These are phyloP conservation scores for Parasitella parasitica DNA, from an alignment of 371 early-diverging fungal species.

Conservation along the genomic window DNA sequence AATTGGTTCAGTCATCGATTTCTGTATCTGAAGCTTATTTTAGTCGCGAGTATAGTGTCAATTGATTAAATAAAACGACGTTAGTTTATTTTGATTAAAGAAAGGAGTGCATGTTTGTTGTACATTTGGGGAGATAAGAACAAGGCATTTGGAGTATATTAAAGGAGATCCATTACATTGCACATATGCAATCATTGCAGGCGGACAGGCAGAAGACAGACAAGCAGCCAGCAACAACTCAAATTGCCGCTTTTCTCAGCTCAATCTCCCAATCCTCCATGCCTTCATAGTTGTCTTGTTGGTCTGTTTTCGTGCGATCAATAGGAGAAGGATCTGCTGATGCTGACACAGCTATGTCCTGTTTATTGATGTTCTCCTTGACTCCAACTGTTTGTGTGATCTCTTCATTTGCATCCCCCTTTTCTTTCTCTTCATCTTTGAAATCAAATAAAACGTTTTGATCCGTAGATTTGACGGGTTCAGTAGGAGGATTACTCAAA, in stretches of 20 bases:
- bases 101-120: not conserved
- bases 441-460: slow-evolving; percentile 36
- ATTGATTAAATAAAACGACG: slow-evolving; percentile 7
- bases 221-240: too few relatives aligned
- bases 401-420: not conserved
- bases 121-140: not conserved
- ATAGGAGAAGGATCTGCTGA: not conserved
- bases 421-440: slow-evolving; percentile 19
- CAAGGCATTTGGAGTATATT: not conserved
- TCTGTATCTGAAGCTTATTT: slow-evolving; percentile 26
- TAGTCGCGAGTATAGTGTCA: slow-evolving; percentile 19
- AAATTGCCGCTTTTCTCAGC: slow-evolving; percentile 31
- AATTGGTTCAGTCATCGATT: slow-evolving; percentile 9
- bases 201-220: too few relatives aligned
- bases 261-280: slow-evolving; percentile 52
- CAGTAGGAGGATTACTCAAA: slow-evolving; percentile 18
- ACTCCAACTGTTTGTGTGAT: not conserved
- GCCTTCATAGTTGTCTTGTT: slow-evolving; percentile 24
- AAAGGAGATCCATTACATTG: not conserved
- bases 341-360: not conserved
- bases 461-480: not conserved
- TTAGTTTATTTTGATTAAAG: not conserved
- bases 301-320: not conserved
- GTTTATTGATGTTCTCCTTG: not conserved
- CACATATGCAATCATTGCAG: too few relatives aligned